Evolutionary conservation across 2,329 filamentous ascomycete genomes (phyloP).

Genomic region (Trichoderma asperellum): DNA sequence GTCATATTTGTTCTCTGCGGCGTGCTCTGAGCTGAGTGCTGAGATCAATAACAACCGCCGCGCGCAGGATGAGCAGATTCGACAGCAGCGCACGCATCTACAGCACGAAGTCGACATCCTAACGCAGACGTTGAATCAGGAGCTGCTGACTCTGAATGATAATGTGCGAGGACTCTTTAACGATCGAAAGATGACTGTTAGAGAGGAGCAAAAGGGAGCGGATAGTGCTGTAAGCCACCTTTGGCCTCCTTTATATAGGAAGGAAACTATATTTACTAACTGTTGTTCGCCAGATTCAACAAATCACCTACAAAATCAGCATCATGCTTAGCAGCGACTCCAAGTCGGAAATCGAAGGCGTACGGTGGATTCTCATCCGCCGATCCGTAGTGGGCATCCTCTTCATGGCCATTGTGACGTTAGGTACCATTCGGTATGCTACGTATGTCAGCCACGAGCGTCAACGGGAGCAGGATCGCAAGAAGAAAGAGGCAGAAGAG

Average conservation of each 20-base stretch:
- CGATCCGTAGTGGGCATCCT: slow-evolving; percentile 67
- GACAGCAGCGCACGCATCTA: slow-evolving; percentile 80
- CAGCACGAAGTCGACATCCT: slow-evolving; percentile 97
- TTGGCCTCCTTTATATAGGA: background rate
- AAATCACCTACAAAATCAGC: slow-evolving; percentile 95
- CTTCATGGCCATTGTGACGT: slow-evolving; percentile 66
- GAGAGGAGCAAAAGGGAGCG: slow-evolving; percentile 82
- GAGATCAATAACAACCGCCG: slow-evolving; percentile 81
- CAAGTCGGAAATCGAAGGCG: slow-evolving; percentile 86
- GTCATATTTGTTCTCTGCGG: slow-evolving; percentile 89
- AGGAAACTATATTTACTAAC: background rate
- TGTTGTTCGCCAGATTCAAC: slow-evolving; percentile 67
- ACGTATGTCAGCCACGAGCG: slow-evolving; percentile 59
- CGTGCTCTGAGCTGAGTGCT: slow-evolving; percentile 86
- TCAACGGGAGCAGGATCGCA: slow-evolving; percentile 51
- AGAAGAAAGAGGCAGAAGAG: slow-evolving; percentile 50
- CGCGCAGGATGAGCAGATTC: slow-evolving; percentile 76
- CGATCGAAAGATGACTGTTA: slow-evolving; percentile 88
- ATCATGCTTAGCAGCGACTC: slow-evolving; percentile 87
- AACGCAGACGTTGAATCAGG: slow-evolving; percentile 81
- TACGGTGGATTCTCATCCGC: slow-evolving; percentile 81
- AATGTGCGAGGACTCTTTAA: slow-evolving; percentile 96
- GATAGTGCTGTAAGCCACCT: slow-evolving; percentile 69
- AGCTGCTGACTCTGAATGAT: slow-evolving; percentile 80
- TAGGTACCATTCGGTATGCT: slow-evolving; percentile 63